These are phyloP conservation scores for Saccharomyces hybrid DNA, from an alignment of 1,139 yeast genomes.

Conservation along the genomic window DNA sequence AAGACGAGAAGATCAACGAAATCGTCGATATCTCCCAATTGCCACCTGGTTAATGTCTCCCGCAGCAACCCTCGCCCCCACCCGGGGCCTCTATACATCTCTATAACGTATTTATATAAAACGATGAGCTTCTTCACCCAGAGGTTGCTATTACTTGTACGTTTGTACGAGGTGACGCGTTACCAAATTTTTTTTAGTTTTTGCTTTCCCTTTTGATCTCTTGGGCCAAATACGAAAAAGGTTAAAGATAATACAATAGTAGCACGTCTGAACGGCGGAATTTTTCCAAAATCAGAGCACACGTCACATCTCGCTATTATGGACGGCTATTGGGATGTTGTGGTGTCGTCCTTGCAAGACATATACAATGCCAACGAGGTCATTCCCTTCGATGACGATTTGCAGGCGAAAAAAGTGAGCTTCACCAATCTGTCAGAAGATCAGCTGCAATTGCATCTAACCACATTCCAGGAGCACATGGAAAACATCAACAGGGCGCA, in stretches of 20 bases:
- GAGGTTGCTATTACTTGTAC: not conserved
- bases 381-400: slow-evolving; percentile 43
- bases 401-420: slow-evolving; percentile 30
- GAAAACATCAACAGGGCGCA: slow-evolving; percentile 52
- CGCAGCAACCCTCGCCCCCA: not conserved
- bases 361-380: slow-evolving; percentile 55
- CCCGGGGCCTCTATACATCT: not conserved
- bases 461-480: slow-evolving; percentile 44
- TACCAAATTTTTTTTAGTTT: not conserved
- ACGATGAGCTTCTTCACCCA: not conserved
- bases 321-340: slow-evolving; percentile 62
- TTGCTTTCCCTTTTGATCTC: not conserved
- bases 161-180: slow-evolving; percentile 2
- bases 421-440: slow-evolving; percentile 31
- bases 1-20: slow-evolving; percentile 26
- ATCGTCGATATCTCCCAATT: slow-evolving; percentile 67
- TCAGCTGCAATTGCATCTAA: slow-evolving; percentile 38
- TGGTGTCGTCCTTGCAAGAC: slow-evolving; percentile 59
- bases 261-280: not conserved
- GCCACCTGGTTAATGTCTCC: slow-evolving; percentile 63
- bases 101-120: not conserved
- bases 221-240: not conserved
- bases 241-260: not conserved
- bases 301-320: slow-evolving; percentile 1
- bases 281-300: not conserved